Evolutionary conservation across 129 eudicot genomes (phyloP).

Genomic region (Arctium lappa): DNA sequence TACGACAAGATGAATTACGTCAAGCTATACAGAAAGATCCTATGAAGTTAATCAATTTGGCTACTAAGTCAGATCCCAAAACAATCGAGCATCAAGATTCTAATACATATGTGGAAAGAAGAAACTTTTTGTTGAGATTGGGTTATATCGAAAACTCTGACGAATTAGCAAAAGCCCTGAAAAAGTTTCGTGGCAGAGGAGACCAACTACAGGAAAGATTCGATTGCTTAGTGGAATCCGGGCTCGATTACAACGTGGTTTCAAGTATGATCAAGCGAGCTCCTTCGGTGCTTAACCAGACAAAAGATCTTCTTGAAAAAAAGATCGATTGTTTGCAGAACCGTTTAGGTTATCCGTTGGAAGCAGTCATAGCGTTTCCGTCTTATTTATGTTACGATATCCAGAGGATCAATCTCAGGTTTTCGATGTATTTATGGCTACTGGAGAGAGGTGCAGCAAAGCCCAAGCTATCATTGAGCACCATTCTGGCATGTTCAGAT

Average conservation of each 20-base stretch:
- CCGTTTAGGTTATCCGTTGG: constrained; percentile 55
- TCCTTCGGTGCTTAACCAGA: constrained; percentile 59
- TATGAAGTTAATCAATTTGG: constrained; percentile 40
- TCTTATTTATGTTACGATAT: constrained; percentile 73
- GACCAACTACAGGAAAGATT: constrained; percentile 78
- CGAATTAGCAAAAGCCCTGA: constrained; percentile 63
- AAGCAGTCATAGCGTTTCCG: constrained; percentile 66
- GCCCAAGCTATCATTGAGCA: constrained; percentile 54
- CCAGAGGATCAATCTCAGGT: constrained; percentile 49
- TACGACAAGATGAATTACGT: constrained; percentile 33
- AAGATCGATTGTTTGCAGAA: constrained; percentile 53
- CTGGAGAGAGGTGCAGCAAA: constrained; percentile 60
- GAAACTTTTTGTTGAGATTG: constrained; percentile 51
- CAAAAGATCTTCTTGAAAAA: constrained; percentile 52
- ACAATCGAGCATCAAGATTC: constrained; percentile 35
- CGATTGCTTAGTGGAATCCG: constrained; percentile 71
- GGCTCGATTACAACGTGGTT: constrained; percentile 59
- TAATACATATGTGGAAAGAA: constrained; percentile 42
- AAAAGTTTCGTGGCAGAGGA: constrained; percentile 75
- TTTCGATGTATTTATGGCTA: constrained; percentile 69
- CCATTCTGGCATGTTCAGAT: constrained; percentile 68
- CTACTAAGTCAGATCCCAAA: constrained; percentile 32
- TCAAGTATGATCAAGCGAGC: constrained; percentile 60
- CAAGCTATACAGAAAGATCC: constrained; percentile 51
- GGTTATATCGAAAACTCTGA: constrained; percentile 77